A percentile compares a stretch with the other conserved stretches of the same genome.
These are phyloP conservation scores for Jimgerdemannia lactiflua DNA, from an alignment of 192 early-diverging fungal genomes.

Conservation along the genomic window DNA sequence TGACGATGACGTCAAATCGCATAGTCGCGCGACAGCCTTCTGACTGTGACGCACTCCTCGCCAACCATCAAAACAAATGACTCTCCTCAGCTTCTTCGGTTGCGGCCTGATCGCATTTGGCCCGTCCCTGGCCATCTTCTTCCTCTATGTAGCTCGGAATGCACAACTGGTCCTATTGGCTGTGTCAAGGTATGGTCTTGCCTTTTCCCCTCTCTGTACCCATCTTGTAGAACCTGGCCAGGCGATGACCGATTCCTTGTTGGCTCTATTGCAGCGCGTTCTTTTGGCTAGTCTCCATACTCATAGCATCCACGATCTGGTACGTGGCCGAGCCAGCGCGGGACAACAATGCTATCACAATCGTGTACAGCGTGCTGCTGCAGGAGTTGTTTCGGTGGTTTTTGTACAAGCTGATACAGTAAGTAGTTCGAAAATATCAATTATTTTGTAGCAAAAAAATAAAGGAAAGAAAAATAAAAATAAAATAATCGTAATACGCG, in stretches of 20 bases:
- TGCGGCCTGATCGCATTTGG: slow-evolving; percentile 73
- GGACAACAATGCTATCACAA: slow-evolving; percentile 38
- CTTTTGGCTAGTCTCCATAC: slow-evolving; percentile 76
- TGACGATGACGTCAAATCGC: too few species aligned
- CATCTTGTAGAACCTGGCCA: not conserved
- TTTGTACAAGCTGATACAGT: slow-evolving; percentile 55
- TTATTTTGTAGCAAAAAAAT: too few species aligned
- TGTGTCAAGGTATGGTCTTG: slow-evolving; percentile 62
- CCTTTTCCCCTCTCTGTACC: not conserved
- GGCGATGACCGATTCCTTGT: not conserved
- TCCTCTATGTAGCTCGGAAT: slow-evolving; percentile 62
- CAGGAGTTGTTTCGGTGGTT: slow-evolving; percentile 71
- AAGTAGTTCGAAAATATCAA: slow-evolving; percentile 2
- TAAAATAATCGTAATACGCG: too few species aligned
- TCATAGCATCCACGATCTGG: slow-evolving; percentile 74
- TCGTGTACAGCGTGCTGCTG: slow-evolving; percentile 56
- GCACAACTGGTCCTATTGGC: slow-evolving; percentile 70
- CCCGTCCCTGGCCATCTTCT: slow-evolving; percentile 67
- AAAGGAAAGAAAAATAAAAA: too few species aligned
- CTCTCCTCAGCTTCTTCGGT: slow-evolving; percentile 69
- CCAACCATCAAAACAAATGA: slow-evolving; percentile 37
- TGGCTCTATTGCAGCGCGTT: slow-evolving; percentile 57
- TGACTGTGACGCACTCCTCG: too few species aligned
- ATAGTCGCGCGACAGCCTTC: too few species aligned
- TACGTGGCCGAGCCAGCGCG: slow-evolving; percentile 43